phyloP scores from a whole-genome alignment of 1,284 basidiomycete genomes.

The Microbotryum lychnidis-dioicae region DNA sequence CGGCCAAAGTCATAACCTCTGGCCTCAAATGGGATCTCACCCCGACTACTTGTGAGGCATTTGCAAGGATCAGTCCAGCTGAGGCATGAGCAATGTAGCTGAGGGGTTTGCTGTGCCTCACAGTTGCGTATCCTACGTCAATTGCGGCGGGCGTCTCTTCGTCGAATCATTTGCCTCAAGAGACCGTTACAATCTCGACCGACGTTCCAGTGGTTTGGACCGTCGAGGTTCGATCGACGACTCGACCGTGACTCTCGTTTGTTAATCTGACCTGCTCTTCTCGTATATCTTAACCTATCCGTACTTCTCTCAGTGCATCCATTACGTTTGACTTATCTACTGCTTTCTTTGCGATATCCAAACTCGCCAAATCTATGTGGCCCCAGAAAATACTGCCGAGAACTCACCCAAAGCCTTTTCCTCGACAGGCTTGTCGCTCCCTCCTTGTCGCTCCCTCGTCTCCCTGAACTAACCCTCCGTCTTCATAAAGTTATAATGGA shows the following conservation, averaged over 20 bases:
- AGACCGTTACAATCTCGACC: slow-evolving; percentile 65
- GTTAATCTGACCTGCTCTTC: too few relatives aligned
- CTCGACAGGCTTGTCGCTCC: neutral
- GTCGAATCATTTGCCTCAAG: slow-evolving; percentile 74
- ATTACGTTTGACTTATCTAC: too few relatives aligned
- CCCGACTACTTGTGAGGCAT: slow-evolving; percentile 46
- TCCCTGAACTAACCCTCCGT: neutral
- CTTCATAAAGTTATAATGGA: slow-evolving; percentile 65
- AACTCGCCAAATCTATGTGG: too few relatives aligned
- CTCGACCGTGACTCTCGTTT: too few relatives aligned
- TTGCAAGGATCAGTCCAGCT: slow-evolving; percentile 16
- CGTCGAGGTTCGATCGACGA: slow-evolving; percentile 46
- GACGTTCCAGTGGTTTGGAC: slow-evolving; percentile 84
- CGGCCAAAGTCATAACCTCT: slow-evolving; percentile 64
- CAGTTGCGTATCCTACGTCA: slow-evolving; percentile 54
- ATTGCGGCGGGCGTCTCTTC: slow-evolving; percentile 79
- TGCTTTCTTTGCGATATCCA: too few relatives aligned
- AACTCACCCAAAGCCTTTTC: neutral
- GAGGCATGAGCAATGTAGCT: neutral
- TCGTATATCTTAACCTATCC: too few relatives aligned
- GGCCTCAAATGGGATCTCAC: slow-evolving; percentile 82
- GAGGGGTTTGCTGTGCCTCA: neutral
- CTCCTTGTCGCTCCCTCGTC: neutral
- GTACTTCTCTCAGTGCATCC: too few relatives aligned
- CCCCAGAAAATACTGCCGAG: too few relatives aligned